phyloP scores from a whole-genome alignment of 148 eudicot genomes.

The Bassia scoparia region DNA sequence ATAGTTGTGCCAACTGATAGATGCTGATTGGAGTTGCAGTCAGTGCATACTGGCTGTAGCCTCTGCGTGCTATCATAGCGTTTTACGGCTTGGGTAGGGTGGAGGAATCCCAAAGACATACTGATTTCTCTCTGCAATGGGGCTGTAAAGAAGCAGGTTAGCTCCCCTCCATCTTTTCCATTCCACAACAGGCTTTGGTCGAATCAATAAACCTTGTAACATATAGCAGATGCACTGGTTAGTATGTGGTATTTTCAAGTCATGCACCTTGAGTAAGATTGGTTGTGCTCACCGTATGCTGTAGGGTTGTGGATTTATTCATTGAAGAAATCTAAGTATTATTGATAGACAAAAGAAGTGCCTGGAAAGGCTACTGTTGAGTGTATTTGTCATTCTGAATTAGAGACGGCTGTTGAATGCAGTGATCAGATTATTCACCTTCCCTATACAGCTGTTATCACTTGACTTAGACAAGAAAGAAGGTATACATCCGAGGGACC shows the following conservation, averaged over 20 bases:
- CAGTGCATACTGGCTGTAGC: conserved; percentile 41
- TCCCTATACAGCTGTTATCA: conserved; percentile 27
- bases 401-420: conserved; percentile 37
- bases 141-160: conserved; percentile 43
- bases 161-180: conserved; percentile 44
- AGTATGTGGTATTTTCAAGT: background rate
- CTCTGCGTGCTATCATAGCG: conserved; percentile 40
- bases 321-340: conserved; percentile 30
- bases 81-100: conserved; percentile 47
- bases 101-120: conserved; percentile 42
- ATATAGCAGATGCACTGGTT: conserved; percentile 5
- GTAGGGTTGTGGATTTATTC: conserved; percentile 34
- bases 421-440: conserved; percentile 26
- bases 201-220: conserved; percentile 36
- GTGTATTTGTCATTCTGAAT: conserved; percentile 31
- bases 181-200: conserved; percentile 40
- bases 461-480: conserved; percentile 30
- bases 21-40: conserved; percentile 43
- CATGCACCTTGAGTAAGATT: background rate
- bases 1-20: conserved; percentile 39
- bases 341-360: conserved; percentile 39
- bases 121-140: conserved; percentile 38
- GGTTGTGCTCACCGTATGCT: conserved; percentile 31
- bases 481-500: conserved; percentile 51
- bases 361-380: conserved; percentile 38